A percentile compares a stretch with the other conserved stretches of the same genome.
Evolutionary conservation across 257 asterid genomes (phyloP).

Genomic region (Ligustrum vulgare): DNA sequence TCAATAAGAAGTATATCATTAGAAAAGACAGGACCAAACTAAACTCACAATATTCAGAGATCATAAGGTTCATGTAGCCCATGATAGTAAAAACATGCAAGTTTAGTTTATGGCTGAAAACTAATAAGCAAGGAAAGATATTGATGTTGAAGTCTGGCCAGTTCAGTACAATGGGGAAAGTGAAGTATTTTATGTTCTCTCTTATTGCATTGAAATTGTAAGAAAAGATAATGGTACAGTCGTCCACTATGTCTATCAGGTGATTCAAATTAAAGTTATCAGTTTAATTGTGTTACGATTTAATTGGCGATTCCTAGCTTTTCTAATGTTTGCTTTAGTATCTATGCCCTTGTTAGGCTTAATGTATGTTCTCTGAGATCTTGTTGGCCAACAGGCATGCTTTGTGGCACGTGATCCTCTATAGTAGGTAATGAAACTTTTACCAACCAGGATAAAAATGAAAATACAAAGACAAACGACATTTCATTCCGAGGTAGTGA

Average conservation of each 20-base stretch:
- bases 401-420: neutral
- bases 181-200: neutral
- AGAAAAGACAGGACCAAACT: constrained; percentile 6
- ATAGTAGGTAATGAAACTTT: too few relatives aligned
- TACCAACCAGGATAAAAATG: too few relatives aligned
- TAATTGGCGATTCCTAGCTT: neutral
- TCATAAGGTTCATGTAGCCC: neutral
- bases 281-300: neutral
- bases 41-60: neutral
- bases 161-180: constrained; percentile 6
- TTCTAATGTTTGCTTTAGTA: neutral
- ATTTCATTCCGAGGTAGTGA: neutral
- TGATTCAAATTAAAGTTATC: neutral
- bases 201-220: neutral
- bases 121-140: neutral
- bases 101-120: neutral
- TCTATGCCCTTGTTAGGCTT: neutral
- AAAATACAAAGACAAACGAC: too few relatives aligned
- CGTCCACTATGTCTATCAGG: neutral
- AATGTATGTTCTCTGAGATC: neutral
- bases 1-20: constrained; percentile 2
- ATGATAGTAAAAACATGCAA: neutral
- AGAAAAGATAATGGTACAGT: neutral
- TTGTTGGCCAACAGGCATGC: neutral
- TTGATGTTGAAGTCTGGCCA: neutral